Percentiles rank a stretch among this genome's conserved stretches.
Evolutionary conservation across 441 rosid species (phyloP).

Genomic region (Monsonia emarginata): DNA sequence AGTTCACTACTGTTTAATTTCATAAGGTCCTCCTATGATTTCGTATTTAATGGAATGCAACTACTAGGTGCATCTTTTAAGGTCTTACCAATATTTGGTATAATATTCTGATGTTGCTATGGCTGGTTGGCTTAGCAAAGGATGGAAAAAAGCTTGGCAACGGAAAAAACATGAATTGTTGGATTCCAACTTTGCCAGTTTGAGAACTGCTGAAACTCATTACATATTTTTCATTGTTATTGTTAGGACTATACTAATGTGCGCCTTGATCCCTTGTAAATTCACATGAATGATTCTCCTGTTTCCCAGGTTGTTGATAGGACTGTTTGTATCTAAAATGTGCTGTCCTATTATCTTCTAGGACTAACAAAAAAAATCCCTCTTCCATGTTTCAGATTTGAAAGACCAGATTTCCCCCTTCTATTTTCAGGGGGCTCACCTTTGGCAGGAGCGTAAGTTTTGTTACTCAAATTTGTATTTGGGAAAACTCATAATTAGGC

Average conservation of each 20-base stretch:
- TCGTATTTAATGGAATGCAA: no score
- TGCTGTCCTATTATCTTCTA: neutral
- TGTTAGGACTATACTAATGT: neutral
- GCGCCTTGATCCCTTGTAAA: neutral
- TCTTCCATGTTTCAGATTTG: constrained; percentile 49
- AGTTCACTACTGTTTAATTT: no score
- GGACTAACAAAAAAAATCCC: constrained; percentile 2
- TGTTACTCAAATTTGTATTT: constrained; percentile 4
- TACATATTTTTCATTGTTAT: neutral
- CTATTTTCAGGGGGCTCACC: constrained; percentile 66
- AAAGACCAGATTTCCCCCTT: constrained; percentile 78
- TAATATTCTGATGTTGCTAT: neutral
- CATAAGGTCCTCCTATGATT: no score
- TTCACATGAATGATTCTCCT: neutral
- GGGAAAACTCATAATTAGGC: neutral
- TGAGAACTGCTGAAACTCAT: neutral
- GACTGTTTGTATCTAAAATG: neutral
- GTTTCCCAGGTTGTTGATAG: neutral
- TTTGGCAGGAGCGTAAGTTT: constrained; percentile 67
- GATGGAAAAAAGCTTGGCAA: neutral
- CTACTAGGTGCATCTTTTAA: no score
- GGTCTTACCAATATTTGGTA: no score
- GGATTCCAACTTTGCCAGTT: neutral
- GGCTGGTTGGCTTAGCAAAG: neutral
- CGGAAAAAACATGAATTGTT: neutral